Percentiles rank a stretch among this genome's conserved stretches.
Conservation (phyloP, 352 stramenopile species). For the Phytopythium aichiense region DNA sequence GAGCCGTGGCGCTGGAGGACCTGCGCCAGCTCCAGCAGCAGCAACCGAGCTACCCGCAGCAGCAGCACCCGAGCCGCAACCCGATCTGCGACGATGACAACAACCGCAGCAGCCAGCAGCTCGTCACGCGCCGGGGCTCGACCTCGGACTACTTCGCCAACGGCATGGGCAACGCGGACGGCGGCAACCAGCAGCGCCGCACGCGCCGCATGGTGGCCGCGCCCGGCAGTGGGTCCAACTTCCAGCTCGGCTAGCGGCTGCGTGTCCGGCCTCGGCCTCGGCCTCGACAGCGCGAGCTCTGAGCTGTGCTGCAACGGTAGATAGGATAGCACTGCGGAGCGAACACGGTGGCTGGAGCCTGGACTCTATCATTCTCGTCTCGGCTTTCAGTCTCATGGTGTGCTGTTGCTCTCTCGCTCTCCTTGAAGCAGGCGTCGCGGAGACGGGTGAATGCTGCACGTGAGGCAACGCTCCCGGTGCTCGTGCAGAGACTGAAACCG, state of each 20-base stretch:
- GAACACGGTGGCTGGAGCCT: too few species aligned
- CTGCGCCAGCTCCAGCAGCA: constrained; percentile 28
- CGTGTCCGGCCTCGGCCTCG: too few species aligned
- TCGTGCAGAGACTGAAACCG: too few species aligned
- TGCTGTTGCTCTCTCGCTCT: too few species aligned
- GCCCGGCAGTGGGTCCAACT: constrained; percentile 31
- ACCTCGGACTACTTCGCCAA: constrained; percentile 38
- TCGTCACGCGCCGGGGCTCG: not conserved
- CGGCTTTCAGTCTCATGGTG: too few species aligned
- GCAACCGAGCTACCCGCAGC: constrained; percentile 3
- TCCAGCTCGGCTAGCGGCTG: constrained; percentile 38
- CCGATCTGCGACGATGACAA: constrained; percentile 1
- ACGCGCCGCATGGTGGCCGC: constrained; percentile 47
- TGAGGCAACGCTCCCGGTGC: too few species aligned
- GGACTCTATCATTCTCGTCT: too few species aligned
- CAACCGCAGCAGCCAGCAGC: not conserved
- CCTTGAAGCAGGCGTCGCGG: too few species aligned
- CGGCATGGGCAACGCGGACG: constrained; percentile 26
- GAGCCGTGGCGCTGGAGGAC: constrained; percentile 30
- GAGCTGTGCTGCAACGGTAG: too few species aligned
- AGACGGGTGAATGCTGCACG: too few species aligned
- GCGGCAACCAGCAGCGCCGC: constrained; percentile 23
- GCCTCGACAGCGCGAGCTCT: too few species aligned
- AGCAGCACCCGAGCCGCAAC: not conserved
- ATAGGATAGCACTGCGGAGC: too few species aligned